These are phyloP conservation scores for Angophora floribunda DNA, from an alignment of 345 rosid genomes.

Conservation along the genomic window DNA sequence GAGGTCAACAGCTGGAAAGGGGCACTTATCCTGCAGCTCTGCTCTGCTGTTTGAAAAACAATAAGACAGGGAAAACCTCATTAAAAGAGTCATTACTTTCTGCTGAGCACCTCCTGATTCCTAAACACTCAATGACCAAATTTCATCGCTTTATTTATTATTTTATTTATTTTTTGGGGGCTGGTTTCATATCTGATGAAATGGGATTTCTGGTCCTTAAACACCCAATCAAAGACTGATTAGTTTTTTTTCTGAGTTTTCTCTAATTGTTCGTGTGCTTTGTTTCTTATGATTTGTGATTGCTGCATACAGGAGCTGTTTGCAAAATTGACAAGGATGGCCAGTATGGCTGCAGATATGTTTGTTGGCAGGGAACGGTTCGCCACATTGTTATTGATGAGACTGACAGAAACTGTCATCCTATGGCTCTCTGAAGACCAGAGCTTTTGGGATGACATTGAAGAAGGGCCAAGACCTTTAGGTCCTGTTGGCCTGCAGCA, in stretches of 20 bases:
- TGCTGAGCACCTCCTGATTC: not conserved
- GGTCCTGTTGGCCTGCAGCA: conserved; percentile 92
- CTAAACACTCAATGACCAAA: not conserved
- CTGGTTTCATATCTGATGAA: not conserved
- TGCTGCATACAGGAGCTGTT: conserved; percentile 66
- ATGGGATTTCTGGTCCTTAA: not conserved
- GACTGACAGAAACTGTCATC: conserved; percentile 93
- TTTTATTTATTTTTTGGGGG: not conserved
- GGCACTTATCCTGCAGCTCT: not conserved
- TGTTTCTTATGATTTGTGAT: not conserved
- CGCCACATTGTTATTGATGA: conserved; percentile 82
- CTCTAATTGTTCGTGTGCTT: not conserved
- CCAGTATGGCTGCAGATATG: conserved; percentile 92
- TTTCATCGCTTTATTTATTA: not conserved
- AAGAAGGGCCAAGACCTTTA: conserved; percentile 87
- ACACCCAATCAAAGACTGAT: not conserved
- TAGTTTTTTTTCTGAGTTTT: not conserved
- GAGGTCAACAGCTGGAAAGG: not conserved
- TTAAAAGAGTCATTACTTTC: not conserved
- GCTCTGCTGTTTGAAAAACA: not conserved
- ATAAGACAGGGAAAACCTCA: not conserved
- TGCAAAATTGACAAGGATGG: conserved; percentile 70
- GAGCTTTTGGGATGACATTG: conserved; percentile 98
- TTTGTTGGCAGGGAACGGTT: conserved; percentile 95
- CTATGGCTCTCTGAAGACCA: conserved; percentile 95